These are phyloP conservation scores for Bombardia bombarda DNA, from an alignment of 495 filamentous ascomycete species.

Conservation along the genomic window DNA sequence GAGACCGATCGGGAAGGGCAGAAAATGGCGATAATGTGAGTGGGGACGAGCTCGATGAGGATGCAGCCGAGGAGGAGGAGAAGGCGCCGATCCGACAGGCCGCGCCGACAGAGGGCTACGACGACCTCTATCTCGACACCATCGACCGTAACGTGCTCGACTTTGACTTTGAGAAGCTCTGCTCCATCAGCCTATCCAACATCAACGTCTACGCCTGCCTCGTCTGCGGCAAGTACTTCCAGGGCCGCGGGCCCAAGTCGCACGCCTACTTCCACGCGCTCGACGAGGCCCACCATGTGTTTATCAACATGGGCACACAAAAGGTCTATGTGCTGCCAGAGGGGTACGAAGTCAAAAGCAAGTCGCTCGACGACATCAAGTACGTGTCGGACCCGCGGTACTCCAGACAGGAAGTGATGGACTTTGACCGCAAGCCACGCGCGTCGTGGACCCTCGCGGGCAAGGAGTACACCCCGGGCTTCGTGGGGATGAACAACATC, in stretches of 20 bases:
- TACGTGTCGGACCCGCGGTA: slow-evolving; percentile 93
- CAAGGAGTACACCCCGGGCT: slow-evolving; percentile 82
- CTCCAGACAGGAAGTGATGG: slow-evolving; percentile 65
- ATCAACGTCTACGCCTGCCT: slow-evolving; percentile 99
- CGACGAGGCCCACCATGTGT: slow-evolving; percentile 91
- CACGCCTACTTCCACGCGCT: slow-evolving; percentile 97
- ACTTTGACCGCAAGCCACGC: slow-evolving; percentile 70
- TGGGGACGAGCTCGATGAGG: slow-evolving; percentile 2
- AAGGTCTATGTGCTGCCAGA: slow-evolving; percentile 95
- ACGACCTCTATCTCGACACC: slow-evolving; percentile 95
- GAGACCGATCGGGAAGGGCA: not conserved
- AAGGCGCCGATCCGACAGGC: slow-evolving; percentile 52
- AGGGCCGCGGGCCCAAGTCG: slow-evolving; percentile 86
- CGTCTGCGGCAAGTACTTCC: slow-evolving; percentile 96
- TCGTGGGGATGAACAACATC: slow-evolving; percentile 99
- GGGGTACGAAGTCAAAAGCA: slow-evolving; percentile 93
- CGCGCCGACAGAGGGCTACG: slow-evolving; percentile 80
- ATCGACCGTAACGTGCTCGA: slow-evolving; percentile 84
- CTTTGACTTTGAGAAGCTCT: slow-evolving; percentile 98
- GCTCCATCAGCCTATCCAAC: slow-evolving; percentile 89
- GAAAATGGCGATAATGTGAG: not conserved
- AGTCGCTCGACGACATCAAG: slow-evolving; percentile 96
- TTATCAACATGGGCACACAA: slow-evolving; percentile 92
- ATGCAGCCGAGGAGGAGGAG: slow-evolving; percentile 38
- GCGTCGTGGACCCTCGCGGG: slow-evolving; percentile 70